These are phyloP conservation scores for Panicum miliaceum DNA, from an alignment of 176 grass and related monocot genomes.

Conservation along the genomic window DNA sequence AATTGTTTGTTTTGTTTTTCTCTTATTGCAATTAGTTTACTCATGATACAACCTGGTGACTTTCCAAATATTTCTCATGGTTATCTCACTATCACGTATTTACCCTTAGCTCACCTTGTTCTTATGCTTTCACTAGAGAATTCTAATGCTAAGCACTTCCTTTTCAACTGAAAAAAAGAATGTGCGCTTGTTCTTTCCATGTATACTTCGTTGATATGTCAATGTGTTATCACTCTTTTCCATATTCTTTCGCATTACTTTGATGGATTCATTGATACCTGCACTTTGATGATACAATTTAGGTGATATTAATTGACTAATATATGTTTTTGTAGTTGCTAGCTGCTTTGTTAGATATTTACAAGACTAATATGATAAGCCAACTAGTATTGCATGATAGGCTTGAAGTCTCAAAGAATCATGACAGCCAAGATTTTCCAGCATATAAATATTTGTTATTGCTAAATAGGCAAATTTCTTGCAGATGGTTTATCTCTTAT, in stretches of 20 bases:
- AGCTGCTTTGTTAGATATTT: not conserved
- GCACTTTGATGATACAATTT: constrained; percentile 25
- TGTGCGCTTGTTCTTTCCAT: constrained; percentile 31
- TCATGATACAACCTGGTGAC: not conserved
- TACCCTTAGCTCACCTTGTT: not conserved
- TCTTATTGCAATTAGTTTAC: not conserved
- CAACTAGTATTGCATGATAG: constrained; percentile 4
- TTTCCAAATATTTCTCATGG: not conserved
- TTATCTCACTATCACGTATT: constrained; percentile 22
- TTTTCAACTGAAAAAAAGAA: constrained; percentile 34
- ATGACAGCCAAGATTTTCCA: not conserved
- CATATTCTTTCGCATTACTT: constrained; percentile 38
- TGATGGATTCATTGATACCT: constrained; percentile 26
- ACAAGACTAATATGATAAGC: constrained; percentile 18
- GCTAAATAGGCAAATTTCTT: constrained; percentile 8
- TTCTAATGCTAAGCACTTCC: constrained; percentile 31
- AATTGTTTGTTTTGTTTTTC: not conserved
- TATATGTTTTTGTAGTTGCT: not conserved
- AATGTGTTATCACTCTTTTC: constrained; percentile 4
- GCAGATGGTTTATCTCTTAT: constrained; percentile 23
- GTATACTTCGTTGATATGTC: constrained; percentile 15
- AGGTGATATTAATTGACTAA: not conserved
- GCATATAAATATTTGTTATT: not conserved
- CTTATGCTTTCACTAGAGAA: constrained; percentile 31
- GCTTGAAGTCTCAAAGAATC: constrained; percentile 2